Conservation (phyloP, 768 basidiomycete species). For the Naematelia encephala region DNA sequence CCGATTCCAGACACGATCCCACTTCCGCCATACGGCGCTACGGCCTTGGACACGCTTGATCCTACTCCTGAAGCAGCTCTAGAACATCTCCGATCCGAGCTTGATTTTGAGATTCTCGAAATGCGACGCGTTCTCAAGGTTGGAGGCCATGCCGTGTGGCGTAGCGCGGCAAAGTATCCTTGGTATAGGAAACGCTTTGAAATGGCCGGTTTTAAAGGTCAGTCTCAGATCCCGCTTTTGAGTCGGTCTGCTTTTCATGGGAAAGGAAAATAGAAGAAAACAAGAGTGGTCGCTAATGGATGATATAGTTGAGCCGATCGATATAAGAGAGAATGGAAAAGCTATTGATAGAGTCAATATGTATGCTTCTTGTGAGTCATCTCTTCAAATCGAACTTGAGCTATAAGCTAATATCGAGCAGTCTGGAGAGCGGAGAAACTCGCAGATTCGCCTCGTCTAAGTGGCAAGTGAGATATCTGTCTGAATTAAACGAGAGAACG, state of each 20-base stretch:
- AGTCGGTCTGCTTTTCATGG: neutral
- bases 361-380: constrained; percentile 53
- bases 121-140: constrained; percentile 60
- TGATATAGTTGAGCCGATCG: constrained; percentile 54
- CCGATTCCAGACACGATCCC: constrained; percentile 44
- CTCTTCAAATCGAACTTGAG: constrained; percentile 2
- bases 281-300: neutral
- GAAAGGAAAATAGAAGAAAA: neutral
- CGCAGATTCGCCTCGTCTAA: constrained; percentile 1
- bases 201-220: constrained; percentile 56
- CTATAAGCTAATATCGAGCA: constrained; percentile 5
- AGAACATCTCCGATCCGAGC: constrained; percentile 52
- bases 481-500: too few species aligned
- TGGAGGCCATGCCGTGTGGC: constrained; percentile 65
- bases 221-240: neutral
- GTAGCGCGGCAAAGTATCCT: constrained; percentile 62
- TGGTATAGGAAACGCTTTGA: constrained; percentile 65
- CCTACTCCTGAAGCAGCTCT: constrained; percentile 51
- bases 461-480: neutral
- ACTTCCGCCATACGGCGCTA: constrained; percentile 19
- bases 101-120: constrained; percentile 60
- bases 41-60: constrained; percentile 56
- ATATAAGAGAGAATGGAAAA: constrained; percentile 56
- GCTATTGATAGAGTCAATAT: constrained; percentile 71
- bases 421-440: constrained; percentile 44